Conservation (phyloP, 2,329 filamentous ascomycete genomes). For the Xenosphaeropsis pyriputrescens region DNA sequence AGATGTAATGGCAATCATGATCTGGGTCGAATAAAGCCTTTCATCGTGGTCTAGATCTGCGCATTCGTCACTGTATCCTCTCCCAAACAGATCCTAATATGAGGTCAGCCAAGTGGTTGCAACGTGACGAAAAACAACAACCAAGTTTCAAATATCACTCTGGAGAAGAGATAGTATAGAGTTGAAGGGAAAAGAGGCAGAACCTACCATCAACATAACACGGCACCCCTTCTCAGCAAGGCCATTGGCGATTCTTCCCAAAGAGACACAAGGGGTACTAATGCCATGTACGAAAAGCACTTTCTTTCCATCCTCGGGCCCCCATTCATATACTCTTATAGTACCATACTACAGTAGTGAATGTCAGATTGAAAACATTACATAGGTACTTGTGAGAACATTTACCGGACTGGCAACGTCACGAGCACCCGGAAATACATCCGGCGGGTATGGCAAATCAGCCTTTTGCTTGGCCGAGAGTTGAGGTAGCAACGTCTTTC, state of each 20-base stretch:
- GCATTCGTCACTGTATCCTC: conserved; percentile 64
- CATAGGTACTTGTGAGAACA: too few relatives aligned
- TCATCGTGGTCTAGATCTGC: conserved; percentile 42
- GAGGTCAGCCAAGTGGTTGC: too few relatives aligned
- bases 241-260: conserved; percentile 50
- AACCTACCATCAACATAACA: conserved; percentile 52
- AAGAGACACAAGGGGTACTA: conserved; percentile 58
- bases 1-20: conserved; percentile 50
- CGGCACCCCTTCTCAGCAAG: conserved; percentile 53
- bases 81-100: conserved; percentile 47
- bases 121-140: too few relatives aligned
- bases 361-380: too few relatives aligned
- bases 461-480: neutral
- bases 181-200: too few relatives aligned
- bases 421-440: conserved; percentile 18
- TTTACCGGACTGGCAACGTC: conserved; percentile 44
- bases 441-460: neutral
- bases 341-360: conserved; percentile 42
- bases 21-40: conserved; percentile 49
- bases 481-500: conserved; percentile 1
- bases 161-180: too few relatives aligned
- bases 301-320: conserved; percentile 54
- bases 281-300: conserved; percentile 71
- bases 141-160: too few relatives aligned
- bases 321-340: conserved; percentile 68